These are phyloP conservation scores for Clathrus columnatus DNA, from an alignment of 768 basidiomycete species.

Conservation along the genomic window DNA sequence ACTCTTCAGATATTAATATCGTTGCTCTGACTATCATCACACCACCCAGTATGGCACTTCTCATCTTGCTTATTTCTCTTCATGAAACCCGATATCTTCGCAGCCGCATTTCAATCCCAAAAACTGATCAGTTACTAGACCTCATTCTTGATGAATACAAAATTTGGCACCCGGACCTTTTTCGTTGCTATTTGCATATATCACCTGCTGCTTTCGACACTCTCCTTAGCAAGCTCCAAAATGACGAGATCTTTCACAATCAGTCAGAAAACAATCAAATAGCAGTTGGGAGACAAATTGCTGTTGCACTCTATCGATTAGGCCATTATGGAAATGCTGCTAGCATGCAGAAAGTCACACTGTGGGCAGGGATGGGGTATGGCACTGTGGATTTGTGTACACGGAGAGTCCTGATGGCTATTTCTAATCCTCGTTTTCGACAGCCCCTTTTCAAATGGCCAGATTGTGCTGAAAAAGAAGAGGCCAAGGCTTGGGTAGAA, in stretches of 20 bases:
- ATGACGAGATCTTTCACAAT: conserved; percentile 22
- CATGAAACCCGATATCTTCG: background rate
- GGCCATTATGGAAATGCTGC: conserved; percentile 33
- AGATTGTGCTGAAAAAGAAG: conserved; percentile 25
- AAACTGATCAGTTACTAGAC: background rate
- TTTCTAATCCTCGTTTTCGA: conserved; percentile 22
- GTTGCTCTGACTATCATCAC: too few species aligned
- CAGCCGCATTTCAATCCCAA: background rate
- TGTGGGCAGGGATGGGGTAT: conserved; percentile 30
- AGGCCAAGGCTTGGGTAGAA: conserved; percentile 31
- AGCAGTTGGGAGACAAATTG: conserved; percentile 25
- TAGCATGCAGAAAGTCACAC: conserved; percentile 22
- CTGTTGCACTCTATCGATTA: conserved; percentile 31
- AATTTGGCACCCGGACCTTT: conserved; percentile 18
- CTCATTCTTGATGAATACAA: conserved; percentile 12
- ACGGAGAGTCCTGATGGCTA: conserved; percentile 24
- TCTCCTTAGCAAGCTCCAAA: conserved; percentile 17
- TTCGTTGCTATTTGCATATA: conserved; percentile 24
- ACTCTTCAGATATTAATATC: too few species aligned
- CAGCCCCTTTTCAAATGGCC: conserved; percentile 25
- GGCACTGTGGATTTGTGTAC: conserved; percentile 25
- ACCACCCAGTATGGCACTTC: background rate
- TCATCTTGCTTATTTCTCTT: background rate
- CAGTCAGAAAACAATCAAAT: conserved; percentile 21
- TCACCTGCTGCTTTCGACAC: conserved; percentile 28